Percentiles rank a stretch among this genome's conserved stretches.
These are phyloP conservation scores for Pueraria montana DNA, from an alignment of 306 rosid genomes.

Conservation along the genomic window DNA sequence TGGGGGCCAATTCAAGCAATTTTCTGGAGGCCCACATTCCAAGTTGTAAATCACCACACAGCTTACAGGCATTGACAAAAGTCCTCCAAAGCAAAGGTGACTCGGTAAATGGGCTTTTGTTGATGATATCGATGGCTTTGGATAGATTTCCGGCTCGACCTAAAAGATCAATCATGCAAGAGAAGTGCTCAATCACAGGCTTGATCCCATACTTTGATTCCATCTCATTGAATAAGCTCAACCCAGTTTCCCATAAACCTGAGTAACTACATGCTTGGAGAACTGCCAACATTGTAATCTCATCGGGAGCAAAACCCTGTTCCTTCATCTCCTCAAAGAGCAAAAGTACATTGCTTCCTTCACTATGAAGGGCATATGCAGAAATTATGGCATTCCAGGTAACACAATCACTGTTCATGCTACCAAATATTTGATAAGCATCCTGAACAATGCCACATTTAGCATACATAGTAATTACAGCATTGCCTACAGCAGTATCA, in stretches of 20 bases:
- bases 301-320: slow-evolving; percentile 55
- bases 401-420: slow-evolving; percentile 48
- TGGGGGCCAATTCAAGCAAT: slow-evolving; percentile 61
- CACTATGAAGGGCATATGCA: slow-evolving; percentile 61
- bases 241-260: slow-evolving; percentile 58
- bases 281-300: slow-evolving; percentile 55
- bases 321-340: slow-evolving; percentile 60
- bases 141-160: slow-evolving; percentile 54
- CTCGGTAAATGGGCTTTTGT: slow-evolving; percentile 52
- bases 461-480: slow-evolving; percentile 63
- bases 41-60: slow-evolving; percentile 52
- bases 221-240: slow-evolving; percentile 61
- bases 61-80: slow-evolving; percentile 59
- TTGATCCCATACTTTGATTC: slow-evolving; percentile 52
- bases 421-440: slow-evolving; percentile 54
- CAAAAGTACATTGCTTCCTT: slow-evolving; percentile 51
- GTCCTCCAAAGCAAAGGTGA: slow-evolving; percentile 67
- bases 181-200: slow-evolving; percentile 60
- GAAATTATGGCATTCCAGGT: slow-evolving; percentile 66
- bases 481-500: slow-evolving; percentile 56
- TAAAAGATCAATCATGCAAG: slow-evolving; percentile 58
- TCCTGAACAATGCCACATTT: slow-evolving; percentile 65
- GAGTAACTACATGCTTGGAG: slow-evolving; percentile 69
- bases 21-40: slow-evolving; percentile 57
- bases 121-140: slow-evolving; percentile 50